Base-by-base conservation (phyloP, 441 rosid genomes). In the Populus hybrid region DNA sequence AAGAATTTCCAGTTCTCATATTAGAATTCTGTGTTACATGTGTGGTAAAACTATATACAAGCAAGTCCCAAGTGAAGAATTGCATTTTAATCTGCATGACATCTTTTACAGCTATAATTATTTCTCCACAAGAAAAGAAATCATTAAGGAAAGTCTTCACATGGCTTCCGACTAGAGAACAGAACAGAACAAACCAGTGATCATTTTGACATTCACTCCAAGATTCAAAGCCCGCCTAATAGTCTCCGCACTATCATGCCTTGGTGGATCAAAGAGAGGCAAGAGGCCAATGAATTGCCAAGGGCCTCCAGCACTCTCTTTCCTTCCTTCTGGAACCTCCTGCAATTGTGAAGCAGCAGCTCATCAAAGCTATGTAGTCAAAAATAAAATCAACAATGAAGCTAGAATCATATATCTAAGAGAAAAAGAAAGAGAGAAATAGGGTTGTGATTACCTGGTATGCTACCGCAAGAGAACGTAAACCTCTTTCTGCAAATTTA, bases 241-340 rank as follows among this genome's bases (percentile, higher is more conserved):
- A 5, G 99, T 95, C 83, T 95, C 98, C 3, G 99, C 98, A 88
- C 97, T 95, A 67, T 95, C 98, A 82, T 93, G 98, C 84, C 99
- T 91, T 28, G 99, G 99, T 71, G 99, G 99, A 69, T 95, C 99
- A 85, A 95, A 95, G 40, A 95, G 98, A 50, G 98, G 99, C 99
- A 95, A 87, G 79, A 95, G 92, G 74, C 97, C 99, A 45, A 89
- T 76, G 80, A 95, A 93, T 83, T 92, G 97, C 99, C 99, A 95
- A 7, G 86, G 95, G 35, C 97, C 94, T 76, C 98, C 99, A 59
- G 91, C 68, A 83, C 99, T 93, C 74, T 92, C 98, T 80, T 92
- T 95, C 64, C 85, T 86, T 53, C 95, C 90, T 69, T 91, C 98
- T 0, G 98, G 98, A 88, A 93, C 99, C 82, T 90, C 97, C 99